Evolutionary conservation across 495 filamentous ascomycete species (phyloP).

Genomic region (Cladorrhinum samala): DNA sequence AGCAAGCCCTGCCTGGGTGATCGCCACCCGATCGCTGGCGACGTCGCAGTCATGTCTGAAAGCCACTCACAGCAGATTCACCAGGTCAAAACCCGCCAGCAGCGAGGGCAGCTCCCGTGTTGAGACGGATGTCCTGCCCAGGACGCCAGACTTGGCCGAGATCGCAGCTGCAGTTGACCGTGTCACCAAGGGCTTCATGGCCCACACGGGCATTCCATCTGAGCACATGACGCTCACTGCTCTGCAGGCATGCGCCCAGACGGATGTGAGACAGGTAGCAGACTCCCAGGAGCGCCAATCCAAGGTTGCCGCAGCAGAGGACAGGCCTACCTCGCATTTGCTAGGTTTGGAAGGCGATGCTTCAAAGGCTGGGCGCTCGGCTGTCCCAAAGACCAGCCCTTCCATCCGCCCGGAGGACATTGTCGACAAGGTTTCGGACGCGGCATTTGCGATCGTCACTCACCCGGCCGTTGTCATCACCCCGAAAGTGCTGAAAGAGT

Average conservation of each 20-base stretch:
- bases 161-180: conserved; percentile 23
- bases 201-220: conserved; percentile 26
- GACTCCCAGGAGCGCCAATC: conserved; percentile 13
- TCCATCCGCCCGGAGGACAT: conserved; percentile 21
- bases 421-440: conserved; percentile 41
- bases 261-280: conserved; percentile 12
- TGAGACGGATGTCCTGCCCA: no score
- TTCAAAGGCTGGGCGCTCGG: conserved; percentile 10
- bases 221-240: conserved; percentile 27
- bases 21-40: conserved; percentile 18
- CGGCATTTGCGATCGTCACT: conserved; percentile 58
- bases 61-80: conserved; percentile 12
- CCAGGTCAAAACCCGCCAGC: conserved; percentile 4
- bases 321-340: conserved; percentile 20
- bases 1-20: conserved; percentile 7
- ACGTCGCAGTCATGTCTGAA: conserved; percentile 18
- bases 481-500: conserved; percentile 57
- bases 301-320: conserved; percentile 8
- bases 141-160: conserved; percentile 12
- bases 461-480: conserved; percentile 81
- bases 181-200: conserved; percentile 25
- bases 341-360: conserved; percentile 22
- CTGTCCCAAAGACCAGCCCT: neutral
- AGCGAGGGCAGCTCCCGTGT: neutral
- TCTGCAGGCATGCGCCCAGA: conserved; percentile 24